A percentile compares a stretch with the other conserved stretches of the same genome.
These are phyloP conservation scores for Exophiala spinifera DNA, from an alignment of 2,329 filamentous ascomycete genomes.

Conservation along the genomic window DNA sequence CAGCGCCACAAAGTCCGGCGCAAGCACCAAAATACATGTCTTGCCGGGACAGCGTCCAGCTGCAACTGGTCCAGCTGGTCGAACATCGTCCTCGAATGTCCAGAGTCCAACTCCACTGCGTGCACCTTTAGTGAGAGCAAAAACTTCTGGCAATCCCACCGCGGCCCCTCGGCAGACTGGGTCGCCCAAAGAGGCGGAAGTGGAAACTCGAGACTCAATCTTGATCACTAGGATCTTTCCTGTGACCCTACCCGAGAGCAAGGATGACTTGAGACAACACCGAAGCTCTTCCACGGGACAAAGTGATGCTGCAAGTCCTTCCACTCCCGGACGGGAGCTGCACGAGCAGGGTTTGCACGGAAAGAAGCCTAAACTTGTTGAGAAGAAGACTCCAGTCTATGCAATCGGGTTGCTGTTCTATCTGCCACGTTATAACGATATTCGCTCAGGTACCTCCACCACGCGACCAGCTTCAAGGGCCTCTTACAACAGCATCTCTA, in stretches of 20 bases:
- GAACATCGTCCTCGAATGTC: slow-evolving; percentile 13
- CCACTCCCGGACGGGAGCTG: slow-evolving; percentile 1
- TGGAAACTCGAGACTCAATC: slow-evolving; percentile 49
- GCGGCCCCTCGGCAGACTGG: slow-evolving; percentile 4
- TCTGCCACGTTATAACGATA: slow-evolving; percentile 43
- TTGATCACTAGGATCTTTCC: slow-evolving; percentile 59
- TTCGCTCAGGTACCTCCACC: slow-evolving; percentile 14
- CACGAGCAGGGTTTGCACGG: slow-evolving; percentile 17
- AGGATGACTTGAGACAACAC: slow-evolving; percentile 31
- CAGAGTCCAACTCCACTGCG: slow-evolving; percentile 23
- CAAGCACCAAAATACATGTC: slow-evolving; percentile 60
- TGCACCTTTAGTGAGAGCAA: slow-evolving; percentile 13
- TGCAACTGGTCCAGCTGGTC: slow-evolving; percentile 10
- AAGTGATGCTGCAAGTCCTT: slow-evolving; percentile 2
- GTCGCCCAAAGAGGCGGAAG: slow-evolving; percentile 35
- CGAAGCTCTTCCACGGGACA: slow-evolving; percentile 16
- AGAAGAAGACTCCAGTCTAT: slow-evolving; percentile 57
- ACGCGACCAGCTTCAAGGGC: slow-evolving; percentile 20
- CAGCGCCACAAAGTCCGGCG: slow-evolving; percentile 56
- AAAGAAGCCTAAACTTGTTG: slow-evolving; percentile 47
- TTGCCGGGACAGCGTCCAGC: slow-evolving; percentile 35
- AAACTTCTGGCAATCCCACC: slow-evolving; percentile 22
- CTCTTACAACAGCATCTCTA: slow-evolving; percentile 16
- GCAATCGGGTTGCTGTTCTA: slow-evolving; percentile 57
- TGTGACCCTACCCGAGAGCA: slow-evolving; percentile 51